These are phyloP conservation scores for Fraxinus velutina DNA, from an alignment of 305 asterid species.

Conservation along the genomic window DNA sequence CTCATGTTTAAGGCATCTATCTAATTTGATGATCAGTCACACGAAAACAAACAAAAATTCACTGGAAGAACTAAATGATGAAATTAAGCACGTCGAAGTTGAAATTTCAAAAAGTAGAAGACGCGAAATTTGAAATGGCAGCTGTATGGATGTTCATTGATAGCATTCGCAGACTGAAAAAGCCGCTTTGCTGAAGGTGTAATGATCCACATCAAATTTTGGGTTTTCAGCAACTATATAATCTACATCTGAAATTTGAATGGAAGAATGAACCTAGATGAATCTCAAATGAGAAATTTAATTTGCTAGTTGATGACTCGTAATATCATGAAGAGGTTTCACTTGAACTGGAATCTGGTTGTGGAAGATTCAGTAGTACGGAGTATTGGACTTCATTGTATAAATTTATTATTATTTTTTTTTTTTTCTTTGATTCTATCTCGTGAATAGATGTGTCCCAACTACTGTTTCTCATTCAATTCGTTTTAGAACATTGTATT, in stretches of 20 bases:
- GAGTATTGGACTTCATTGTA: background rate
- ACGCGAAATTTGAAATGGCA: background rate
- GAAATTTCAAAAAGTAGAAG: conserved; percentile 35
- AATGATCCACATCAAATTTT: background rate
- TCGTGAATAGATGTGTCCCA: background rate
- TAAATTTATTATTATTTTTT: background rate
- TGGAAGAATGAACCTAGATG: background rate
- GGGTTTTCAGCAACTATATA: background rate
- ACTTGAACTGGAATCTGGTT: background rate
- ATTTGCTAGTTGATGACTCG: background rate
- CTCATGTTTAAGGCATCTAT: conserved; percentile 53
- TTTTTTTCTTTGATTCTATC: background rate
- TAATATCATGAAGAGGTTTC: background rate
- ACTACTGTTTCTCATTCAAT: background rate
- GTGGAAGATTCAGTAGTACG: background rate
- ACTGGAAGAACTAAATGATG: conserved; percentile 40
- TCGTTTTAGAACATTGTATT: background rate
- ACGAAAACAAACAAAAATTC: conserved; percentile 22
- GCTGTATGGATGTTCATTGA: background rate
- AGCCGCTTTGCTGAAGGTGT: background rate
- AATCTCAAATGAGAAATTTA: background rate
- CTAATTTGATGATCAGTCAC: conserved; percentile 30
- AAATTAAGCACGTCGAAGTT: conserved; percentile 48
- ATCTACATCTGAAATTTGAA: background rate
- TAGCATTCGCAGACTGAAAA: background rate